phyloP scores from a whole-genome alignment of 768 basidiomycete species.

The Boletellus emodensis region DNA sequence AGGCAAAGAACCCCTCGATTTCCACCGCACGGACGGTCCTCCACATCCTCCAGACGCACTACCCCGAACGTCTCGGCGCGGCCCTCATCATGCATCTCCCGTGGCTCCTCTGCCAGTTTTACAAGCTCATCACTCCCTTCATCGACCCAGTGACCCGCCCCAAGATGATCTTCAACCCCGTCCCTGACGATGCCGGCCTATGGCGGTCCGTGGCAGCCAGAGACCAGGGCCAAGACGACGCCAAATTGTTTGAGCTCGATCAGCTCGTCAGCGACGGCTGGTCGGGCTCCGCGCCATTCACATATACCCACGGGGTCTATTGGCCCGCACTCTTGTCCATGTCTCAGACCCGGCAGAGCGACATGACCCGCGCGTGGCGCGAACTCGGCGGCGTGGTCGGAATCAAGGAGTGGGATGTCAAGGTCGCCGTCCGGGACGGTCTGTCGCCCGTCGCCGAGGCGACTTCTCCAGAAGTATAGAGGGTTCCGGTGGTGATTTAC shows the following conservation, averaged over 20 bases:
- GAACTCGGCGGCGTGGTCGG: slow-evolving; percentile 66
- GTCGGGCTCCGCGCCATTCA: slow-evolving; percentile 63
- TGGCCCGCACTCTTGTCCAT: slow-evolving; percentile 63
- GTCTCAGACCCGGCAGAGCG: slow-evolving; percentile 46
- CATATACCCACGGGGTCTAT: slow-evolving; percentile 71
- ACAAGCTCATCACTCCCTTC: slow-evolving; percentile 74
- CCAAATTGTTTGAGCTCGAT: slow-evolving; percentile 55
- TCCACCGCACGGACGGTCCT: slow-evolving; percentile 40
- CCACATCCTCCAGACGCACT: slow-evolving; percentile 73
- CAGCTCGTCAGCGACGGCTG: slow-evolving; percentile 70
- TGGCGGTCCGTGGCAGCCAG: slow-evolving; percentile 25
- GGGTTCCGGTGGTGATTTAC: slow-evolving; percentile 8
- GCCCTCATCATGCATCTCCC: slow-evolving; percentile 80
- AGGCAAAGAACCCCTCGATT: slow-evolving; percentile 54
- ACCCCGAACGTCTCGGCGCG: slow-evolving; percentile 79
- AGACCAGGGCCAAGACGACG: slow-evolving; percentile 14
- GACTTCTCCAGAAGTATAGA: neutral
- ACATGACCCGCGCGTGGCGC: slow-evolving; percentile 61
- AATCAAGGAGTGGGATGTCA: slow-evolving; percentile 77
- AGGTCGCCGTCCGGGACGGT: slow-evolving; percentile 32
- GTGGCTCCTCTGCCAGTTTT: slow-evolving; percentile 69
- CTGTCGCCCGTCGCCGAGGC: neutral
- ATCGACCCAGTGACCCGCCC: slow-evolving; percentile 77
- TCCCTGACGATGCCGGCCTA: slow-evolving; percentile 21
- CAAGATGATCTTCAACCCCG: slow-evolving; percentile 75